Evolutionary conservation across 345 rosid species (phyloP), one percentile per base, ranked within the genome.

Genomic region (Pugionium dolabratum): DNA sequence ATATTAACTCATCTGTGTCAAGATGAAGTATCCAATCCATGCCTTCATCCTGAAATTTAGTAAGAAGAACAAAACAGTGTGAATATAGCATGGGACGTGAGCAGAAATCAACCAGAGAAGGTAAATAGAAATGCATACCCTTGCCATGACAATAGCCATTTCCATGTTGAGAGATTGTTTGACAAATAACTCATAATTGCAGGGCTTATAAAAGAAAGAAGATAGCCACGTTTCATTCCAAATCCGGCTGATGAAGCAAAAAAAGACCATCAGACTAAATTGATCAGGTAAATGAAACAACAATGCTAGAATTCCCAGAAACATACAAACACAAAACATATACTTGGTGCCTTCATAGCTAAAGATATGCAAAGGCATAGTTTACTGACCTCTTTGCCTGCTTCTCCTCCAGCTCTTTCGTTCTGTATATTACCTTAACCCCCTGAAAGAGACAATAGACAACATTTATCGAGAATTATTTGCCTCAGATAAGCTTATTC

Each of bases 151-250:
- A 74, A 94, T 88, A 49, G 97, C 99, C 97, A 90, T 94, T 84
- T 94, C 99, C 99, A 94, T 94, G 75, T 94, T 86, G 80, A 94
- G 97, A 62, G 97, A 88, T 71, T 94, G 99, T 80, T 94, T 94
- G 58, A 94, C 99, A 76, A 94, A 94, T 57, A 94, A 78, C 79
- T 94, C 97, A 67, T 88, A 88, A 75, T 90, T 94, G 80, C 97
- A 94, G 4, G 97, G 99, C 81, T 94, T 90, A 83, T 84, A 88
- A 68, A 94, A 94, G 89, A 88, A 94, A 75, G 88, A 83, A 9
- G 97, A 70, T 3, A 94, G 73, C 99, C 99, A 90, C 2, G 99
- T 94, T 86, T 94, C 97, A 41, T 90, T 90, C 99, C 99, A 94
- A 58, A 90, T 84, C 66, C 96, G 96, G 70, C 99, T 94, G 78